Conservation (phyloP, 2,329 filamentous ascomycete species). For the Claviceps cyperi region DNA sequence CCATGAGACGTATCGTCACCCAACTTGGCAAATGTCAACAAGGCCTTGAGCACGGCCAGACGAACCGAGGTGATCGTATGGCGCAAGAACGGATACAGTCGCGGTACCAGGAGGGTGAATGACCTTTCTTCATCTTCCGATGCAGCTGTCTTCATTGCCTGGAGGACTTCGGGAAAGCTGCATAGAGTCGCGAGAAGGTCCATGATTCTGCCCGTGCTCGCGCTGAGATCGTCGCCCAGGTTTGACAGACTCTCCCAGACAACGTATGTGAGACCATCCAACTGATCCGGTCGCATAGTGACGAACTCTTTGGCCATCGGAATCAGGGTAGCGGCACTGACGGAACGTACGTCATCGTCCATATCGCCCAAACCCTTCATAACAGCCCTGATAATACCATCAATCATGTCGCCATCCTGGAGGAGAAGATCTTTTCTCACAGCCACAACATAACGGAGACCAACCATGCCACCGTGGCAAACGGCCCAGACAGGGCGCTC, state of each 20-base stretch:
- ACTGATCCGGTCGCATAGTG: slow-evolving; percentile 59
- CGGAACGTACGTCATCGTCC: slow-evolving; percentile 91
- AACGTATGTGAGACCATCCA: slow-evolving; percentile 77
- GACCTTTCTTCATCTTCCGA: slow-evolving; percentile 71
- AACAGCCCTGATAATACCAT: slow-evolving; percentile 80
- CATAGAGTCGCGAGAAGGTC: slow-evolving; percentile 91
- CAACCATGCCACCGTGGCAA: slow-evolving; percentile 96
- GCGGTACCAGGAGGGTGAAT: slow-evolving; percentile 81
- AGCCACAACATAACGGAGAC: slow-evolving; percentile 84
- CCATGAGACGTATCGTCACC: slow-evolving; percentile 66
- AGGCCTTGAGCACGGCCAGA: slow-evolving; percentile 78
- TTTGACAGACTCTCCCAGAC: slow-evolving; percentile 97
- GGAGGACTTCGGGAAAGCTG: slow-evolving; percentile 80
- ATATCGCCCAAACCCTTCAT: slow-evolving; percentile 86
- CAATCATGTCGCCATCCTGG: slow-evolving; percentile 70
- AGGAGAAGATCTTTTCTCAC: slow-evolving; percentile 86
- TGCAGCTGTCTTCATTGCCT: slow-evolving; percentile 87
- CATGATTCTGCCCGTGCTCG: slow-evolving; percentile 97
- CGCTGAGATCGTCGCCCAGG: slow-evolving; percentile 90
- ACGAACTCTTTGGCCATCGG: slow-evolving; percentile 95
- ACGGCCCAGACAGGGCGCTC: slow-evolving; percentile 77
- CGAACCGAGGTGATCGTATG: slow-evolving; percentile 96
- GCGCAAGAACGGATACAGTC: slow-evolving; percentile 87
- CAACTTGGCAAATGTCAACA: slow-evolving; percentile 84
- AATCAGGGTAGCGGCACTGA: slow-evolving; percentile 92